These are phyloP conservation scores for Ambrosiella cleistominuta DNA, from an alignment of 2,329 filamentous ascomycete species.

Conservation along the genomic window DNA sequence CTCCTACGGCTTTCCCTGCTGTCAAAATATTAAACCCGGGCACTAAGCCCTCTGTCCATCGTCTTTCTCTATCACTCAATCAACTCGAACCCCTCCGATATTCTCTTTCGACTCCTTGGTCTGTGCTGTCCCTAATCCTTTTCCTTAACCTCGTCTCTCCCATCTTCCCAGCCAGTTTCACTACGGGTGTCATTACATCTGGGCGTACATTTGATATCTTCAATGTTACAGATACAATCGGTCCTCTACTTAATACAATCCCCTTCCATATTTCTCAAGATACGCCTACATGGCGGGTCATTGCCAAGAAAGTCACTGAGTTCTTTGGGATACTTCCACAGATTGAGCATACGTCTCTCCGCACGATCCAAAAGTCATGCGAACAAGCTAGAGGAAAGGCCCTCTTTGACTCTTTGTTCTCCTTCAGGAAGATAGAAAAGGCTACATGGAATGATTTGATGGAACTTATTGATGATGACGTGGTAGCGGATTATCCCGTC, in stretches of 20 bases:
- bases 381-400: constrained; percentile 29
- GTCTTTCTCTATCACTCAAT: constrained; percentile 15
- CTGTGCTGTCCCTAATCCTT: constrained; percentile 57
- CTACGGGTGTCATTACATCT: constrained; percentile 60
- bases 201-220: constrained; percentile 56
- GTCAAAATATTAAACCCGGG: not conserved
- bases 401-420: constrained; percentile 67
- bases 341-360: constrained; percentile 63
- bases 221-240: constrained; percentile 48
- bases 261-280: constrained; percentile 41
- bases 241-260: constrained; percentile 80
- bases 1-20: constrained; percentile 11
- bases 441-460: constrained; percentile 29
- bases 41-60: constrained; percentile 13
- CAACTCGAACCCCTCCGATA: constrained; percentile 29
- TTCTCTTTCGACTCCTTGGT: constrained; percentile 47
- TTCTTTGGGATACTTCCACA: constrained; percentile 51
- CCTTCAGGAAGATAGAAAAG: constrained; percentile 43
- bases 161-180: constrained; percentile 28
- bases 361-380: constrained; percentile 68
- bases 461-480: constrained; percentile 30
- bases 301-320: constrained; percentile 48
- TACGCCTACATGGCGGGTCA: constrained; percentile 33
- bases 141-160: constrained; percentile 49
- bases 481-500: constrained; percentile 51